Evolutionary conservation across 2,329 filamentous ascomycete genomes (phyloP).

Genomic region (Colletotrichum aenigma): DNA sequence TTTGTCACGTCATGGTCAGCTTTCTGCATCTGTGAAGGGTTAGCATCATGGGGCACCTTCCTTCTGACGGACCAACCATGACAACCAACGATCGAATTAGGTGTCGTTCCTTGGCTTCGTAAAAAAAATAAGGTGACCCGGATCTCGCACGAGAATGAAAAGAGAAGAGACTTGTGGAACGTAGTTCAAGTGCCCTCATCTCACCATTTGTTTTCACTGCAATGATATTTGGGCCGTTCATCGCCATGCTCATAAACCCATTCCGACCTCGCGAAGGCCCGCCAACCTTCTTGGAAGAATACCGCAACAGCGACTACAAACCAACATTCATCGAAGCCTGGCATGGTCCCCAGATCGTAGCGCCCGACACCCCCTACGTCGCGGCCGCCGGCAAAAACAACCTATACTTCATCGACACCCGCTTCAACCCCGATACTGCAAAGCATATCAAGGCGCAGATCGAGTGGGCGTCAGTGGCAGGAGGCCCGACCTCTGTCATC

Average conservation of each 20-base stretch:
- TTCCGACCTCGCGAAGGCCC: not conserved
- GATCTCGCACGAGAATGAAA: not conserved
- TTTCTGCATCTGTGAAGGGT: not conserved
- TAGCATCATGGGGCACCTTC: not conserved
- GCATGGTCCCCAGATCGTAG: constrained; percentile 16
- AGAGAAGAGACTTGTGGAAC: not conserved
- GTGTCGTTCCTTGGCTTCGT: not conserved
- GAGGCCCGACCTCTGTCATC: not conserved
- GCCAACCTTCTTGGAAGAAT: not conserved
- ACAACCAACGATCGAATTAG: not conserved
- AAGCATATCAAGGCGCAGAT: constrained; percentile 18
- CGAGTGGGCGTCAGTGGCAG: not conserved
- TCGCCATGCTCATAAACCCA: not conserved
- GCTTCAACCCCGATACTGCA: constrained; percentile 1
- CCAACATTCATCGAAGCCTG: constrained; percentile 8
- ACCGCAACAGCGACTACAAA: not conserved
- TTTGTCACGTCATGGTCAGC: not conserved
- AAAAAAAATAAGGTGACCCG: not conserved
- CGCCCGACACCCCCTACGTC: constrained; percentile 21
- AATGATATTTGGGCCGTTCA: not conserved
- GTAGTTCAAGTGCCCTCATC: fast-evolving
- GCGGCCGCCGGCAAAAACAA: constrained; percentile 11
- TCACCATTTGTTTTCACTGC: too few species aligned
- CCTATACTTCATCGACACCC: constrained; percentile 22
- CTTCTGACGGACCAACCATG: not conserved